These are phyloP conservation scores for Euphorbia celastroides DNA, from an alignment of 441 rosid species.

Conservation along the genomic window DNA sequence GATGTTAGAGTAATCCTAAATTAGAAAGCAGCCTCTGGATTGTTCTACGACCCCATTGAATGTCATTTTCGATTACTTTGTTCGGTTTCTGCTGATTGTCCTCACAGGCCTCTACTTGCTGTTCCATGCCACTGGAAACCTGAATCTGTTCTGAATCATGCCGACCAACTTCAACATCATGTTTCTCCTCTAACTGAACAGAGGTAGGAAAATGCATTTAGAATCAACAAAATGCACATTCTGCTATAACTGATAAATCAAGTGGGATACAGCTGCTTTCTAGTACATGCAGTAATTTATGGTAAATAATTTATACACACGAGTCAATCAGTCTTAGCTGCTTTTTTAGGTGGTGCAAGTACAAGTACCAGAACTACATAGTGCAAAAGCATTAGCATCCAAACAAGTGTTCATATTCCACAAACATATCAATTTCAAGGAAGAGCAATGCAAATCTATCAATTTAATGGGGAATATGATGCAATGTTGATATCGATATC, in stretches of 20 bases:
- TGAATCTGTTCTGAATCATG: slow-evolving; percentile 5
- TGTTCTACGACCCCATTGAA: slow-evolving; percentile 59
- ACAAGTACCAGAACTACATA: not conserved
- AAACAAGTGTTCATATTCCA: not conserved
- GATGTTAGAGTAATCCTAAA: slow-evolving; percentile 46
- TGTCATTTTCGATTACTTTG: slow-evolving; percentile 35
- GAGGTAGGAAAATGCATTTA: not conserved
- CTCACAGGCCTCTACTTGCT: slow-evolving; percentile 10
- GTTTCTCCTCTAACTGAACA: slow-evolving; percentile 33
- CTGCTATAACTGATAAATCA: not conserved
- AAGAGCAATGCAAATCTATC: not conserved
- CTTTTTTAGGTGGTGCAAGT: not conserved
- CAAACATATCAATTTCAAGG: not conserved
- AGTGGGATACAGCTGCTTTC: not conserved
- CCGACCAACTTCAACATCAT: not conserved
- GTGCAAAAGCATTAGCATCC: not conserved
- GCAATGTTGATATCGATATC: not conserved
- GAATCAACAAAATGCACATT: not conserved
- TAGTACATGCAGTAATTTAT: too few species aligned
- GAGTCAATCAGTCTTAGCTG: not conserved
- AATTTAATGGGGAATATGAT: too few species aligned
- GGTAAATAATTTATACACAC: not conserved
- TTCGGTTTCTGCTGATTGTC: slow-evolving; percentile 11
- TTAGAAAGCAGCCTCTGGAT: slow-evolving; percentile 46
- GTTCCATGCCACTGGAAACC: slow-evolving; percentile 11